Percentiles rank a stretch among this genome's conserved stretches.
Evolutionary conservation across 2,329 filamentous ascomycete species (phyloP).

Genomic region (Purpureocillium lavendulum): DNA sequence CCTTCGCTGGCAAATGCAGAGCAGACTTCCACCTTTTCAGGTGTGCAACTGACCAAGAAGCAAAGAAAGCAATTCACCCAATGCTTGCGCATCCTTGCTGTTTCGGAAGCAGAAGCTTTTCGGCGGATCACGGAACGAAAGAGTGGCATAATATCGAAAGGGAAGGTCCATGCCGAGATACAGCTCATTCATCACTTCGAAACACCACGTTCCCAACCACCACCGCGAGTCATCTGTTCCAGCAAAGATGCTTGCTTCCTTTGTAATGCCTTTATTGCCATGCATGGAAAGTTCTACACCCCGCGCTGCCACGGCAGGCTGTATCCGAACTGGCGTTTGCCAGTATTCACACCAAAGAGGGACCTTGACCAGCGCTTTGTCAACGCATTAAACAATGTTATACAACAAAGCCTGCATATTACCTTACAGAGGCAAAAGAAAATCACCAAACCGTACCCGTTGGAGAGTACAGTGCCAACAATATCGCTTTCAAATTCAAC

Average conservation of each 20-base stretch:
- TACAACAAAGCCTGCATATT: background rate
- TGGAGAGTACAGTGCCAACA: background rate
- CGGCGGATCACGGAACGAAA: background rate
- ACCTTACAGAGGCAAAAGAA: background rate
- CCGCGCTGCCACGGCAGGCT: conserved; percentile 10
- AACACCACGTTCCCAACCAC: background rate
- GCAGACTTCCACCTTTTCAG: too few relatives aligned
- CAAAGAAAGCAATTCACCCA: too few relatives aligned
- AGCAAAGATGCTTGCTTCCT: conserved; percentile 13
- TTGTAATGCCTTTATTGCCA: conserved; percentile 10
- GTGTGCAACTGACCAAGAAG: too few relatives aligned
- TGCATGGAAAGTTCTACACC: conserved; percentile 4
- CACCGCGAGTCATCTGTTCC: conserved; percentile 11
- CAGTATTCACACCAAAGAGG: background rate
- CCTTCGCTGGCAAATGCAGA: too few relatives aligned
- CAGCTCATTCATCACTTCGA: conserved; percentile 12
- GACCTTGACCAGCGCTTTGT: too few relatives aligned
- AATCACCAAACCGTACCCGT: background rate
- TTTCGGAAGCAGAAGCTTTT: too few relatives aligned
- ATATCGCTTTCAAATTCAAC: too few relatives aligned
- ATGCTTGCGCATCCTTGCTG: too few relatives aligned
- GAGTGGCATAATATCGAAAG: background rate
- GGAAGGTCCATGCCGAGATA: conserved; percentile 13
- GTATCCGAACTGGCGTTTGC: conserved; percentile 9
- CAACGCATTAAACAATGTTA: too few relatives aligned